Conservation (phyloP, 2,329 filamentous ascomycete genomes). For the Fonsecaea monophora region DNA sequence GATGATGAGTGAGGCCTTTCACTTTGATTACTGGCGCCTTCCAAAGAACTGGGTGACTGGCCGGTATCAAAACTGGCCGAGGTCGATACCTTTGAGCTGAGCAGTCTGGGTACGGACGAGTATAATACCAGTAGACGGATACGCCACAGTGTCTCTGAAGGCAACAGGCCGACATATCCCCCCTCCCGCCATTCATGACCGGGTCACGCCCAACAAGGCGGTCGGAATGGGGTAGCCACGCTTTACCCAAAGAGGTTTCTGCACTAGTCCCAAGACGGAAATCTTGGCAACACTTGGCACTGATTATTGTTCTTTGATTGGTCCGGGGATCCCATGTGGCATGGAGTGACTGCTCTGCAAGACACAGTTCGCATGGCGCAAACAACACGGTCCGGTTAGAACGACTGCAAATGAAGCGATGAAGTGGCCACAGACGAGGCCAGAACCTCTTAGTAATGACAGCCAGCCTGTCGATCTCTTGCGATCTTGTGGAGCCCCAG, state of each 20-base stretch:
- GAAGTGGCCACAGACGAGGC: no score
- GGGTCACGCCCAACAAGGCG: not conserved
- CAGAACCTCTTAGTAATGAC: no score
- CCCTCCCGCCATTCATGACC: not conserved
- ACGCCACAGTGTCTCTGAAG: not conserved
- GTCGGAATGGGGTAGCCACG: not conserved
- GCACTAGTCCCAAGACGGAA: not conserved
- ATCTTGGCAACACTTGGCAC: not conserved
- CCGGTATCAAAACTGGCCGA: no score
- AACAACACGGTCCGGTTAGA: not conserved
- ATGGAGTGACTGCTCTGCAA: not conserved
- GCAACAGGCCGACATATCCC: not conserved
- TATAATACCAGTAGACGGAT: not conserved
- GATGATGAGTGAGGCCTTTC: no score
- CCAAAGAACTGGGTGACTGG: no score
- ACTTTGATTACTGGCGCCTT: no score
- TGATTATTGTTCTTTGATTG: not conserved
- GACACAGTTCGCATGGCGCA: not conserved
- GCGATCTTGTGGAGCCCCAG: not conserved
- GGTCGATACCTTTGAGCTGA: no score
- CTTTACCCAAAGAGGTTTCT: not conserved
- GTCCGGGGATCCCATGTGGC: not conserved
- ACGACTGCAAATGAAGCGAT: not conserved
- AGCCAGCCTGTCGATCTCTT: not conserved
- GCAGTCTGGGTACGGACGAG: no score